These are phyloP conservation scores for Penicillium daleae DNA, from an alignment of 495 filamentous ascomycete genomes.

Conservation along the genomic window DNA sequence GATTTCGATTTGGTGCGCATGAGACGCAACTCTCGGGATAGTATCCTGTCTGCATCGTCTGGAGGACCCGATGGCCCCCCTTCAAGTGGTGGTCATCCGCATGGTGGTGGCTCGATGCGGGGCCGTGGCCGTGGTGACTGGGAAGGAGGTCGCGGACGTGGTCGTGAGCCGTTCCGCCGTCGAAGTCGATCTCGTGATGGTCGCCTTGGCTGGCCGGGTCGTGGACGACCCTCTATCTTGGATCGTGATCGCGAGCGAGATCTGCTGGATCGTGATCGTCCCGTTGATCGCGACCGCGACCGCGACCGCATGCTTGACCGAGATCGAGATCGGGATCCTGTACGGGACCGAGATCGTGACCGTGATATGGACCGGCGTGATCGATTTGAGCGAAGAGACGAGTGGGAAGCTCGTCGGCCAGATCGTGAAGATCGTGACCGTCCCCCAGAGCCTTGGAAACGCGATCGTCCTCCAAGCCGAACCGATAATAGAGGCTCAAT, in stretches of 20 bases:
- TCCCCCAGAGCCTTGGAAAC: conserved; percentile 59
- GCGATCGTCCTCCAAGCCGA: conserved; percentile 50
- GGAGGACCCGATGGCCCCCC: conserved; percentile 66
- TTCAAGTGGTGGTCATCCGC: conserved; percentile 49
- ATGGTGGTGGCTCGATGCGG: conserved; percentile 60
- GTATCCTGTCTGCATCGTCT: conserved; percentile 69
- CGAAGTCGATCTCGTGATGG: conserved; percentile 74
- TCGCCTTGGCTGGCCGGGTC: conserved; percentile 47
- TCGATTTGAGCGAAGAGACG: conserved; percentile 54
- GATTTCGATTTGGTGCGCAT: conserved; percentile 51
- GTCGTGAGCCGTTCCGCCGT: conserved; percentile 54
- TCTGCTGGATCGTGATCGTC: conserved; percentile 33
- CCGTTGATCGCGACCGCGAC: conserved; percentile 39
- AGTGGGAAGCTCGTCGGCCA: conserved; percentile 40
- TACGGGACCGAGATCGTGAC: conserved; percentile 39
- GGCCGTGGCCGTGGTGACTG: conserved; percentile 70
- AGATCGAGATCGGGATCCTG: conserved; percentile 41
- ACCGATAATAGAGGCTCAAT: conserved; percentile 46
- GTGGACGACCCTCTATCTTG: conserved; percentile 44
- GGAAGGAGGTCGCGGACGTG: conserved; percentile 62
- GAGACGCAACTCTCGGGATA: conserved; percentile 62
- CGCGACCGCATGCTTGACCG: conserved; percentile 35
- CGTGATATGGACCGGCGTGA: conserved; percentile 46
- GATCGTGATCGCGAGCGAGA: conserved; percentile 46
- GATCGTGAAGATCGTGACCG: conserved; percentile 62